Conservation (phyloP, 805 yeast genomes). For the Teunomyces aglyptinius region DNA sequence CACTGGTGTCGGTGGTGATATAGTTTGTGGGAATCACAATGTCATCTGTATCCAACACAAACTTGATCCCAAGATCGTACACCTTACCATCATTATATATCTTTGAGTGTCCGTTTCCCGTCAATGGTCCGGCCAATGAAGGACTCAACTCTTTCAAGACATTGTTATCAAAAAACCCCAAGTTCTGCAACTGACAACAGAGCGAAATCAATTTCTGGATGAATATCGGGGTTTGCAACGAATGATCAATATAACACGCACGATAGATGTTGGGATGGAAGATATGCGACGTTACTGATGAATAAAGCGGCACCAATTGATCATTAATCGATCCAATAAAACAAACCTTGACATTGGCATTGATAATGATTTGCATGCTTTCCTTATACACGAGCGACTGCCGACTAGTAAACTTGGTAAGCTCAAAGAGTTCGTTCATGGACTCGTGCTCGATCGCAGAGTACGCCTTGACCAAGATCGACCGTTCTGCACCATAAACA, state of each 20-base stretch:
- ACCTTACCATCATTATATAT: slow-evolving; percentile 84
- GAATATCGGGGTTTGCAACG: slow-evolving; percentile 75
- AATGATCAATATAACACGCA: slow-evolving; percentile 85
- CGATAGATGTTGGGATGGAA: slow-evolving; percentile 87
- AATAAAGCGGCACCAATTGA: slow-evolving; percentile 89
- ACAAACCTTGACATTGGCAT: slow-evolving; percentile 71
- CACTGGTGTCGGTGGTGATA: not conserved
- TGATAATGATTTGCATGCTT: slow-evolving; percentile 61
- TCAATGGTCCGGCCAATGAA: slow-evolving; percentile 76
- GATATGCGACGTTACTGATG: slow-evolving; percentile 78
- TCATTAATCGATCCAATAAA: slow-evolving; percentile 90
- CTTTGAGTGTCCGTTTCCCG: slow-evolving; percentile 93
- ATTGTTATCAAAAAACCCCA: slow-evolving; percentile 82
- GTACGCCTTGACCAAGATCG: slow-evolving; percentile 79
- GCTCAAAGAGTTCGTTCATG: slow-evolving; percentile 79
- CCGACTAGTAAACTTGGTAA: slow-evolving; percentile 70
- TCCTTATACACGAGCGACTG: slow-evolving; percentile 72
- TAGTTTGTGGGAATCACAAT: slow-evolving; percentile 33
- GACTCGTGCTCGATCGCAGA: slow-evolving; percentile 89
- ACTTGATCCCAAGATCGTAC: slow-evolving; percentile 73
- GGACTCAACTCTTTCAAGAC: slow-evolving; percentile 80
- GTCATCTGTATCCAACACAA: slow-evolving; percentile 72
- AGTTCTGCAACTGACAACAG: slow-evolving; percentile 69
- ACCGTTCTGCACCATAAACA: slow-evolving; percentile 84
- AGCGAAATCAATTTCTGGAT: slow-evolving; percentile 70